Evolutionary conservation across 805 yeast genomes (phyloP), one percentile per base, ranked within the genome.

Genomic region (Metschnikowia henanensis): DNA sequence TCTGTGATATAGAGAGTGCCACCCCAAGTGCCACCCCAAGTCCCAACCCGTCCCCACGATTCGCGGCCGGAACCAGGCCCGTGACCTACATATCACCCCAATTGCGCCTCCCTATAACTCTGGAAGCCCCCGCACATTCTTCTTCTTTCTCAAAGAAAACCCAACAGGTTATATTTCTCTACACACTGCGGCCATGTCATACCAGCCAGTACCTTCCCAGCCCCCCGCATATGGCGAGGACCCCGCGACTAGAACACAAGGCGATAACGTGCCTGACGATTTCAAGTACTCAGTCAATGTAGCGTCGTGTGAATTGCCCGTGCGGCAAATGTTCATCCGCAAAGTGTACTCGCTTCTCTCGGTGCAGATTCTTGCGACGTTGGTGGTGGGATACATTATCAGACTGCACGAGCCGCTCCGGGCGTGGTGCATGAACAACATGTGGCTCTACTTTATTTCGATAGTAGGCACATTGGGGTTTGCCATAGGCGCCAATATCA

Each of bases 271-370:
- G 15, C 47, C 50, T 4, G 86, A 88, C 53, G 95, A 87, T 64
- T 89, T 88, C 78, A 89, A 88, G 61, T 87, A 83, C 63, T 79
- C 85, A 28, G 84, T 85, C 6, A 76, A 78, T 40, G 95, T 89
- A 19, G 79, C 89, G 3, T 81, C 85, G 25, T 87, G 96, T 64
- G 87, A 84, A 46, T 67, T 87, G 39, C 80, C 84, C 13, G 73
- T 89, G 30, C 79, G 96, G 54, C 86, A 84, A 51, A 75, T 81
- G 61, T 89, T 89, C 55, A 69, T 87, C 53, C 76, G 90, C 46
- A 86, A 85, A 58, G 97, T 89, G 7, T 90, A 88, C 64, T 70
- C 88, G 5, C 72, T 90, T 36, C 72, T 89, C 38, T 62, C 81
- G 10, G 65, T 75, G 5, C 97, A 89, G 64, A 60, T 89, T 29